Conservation (phyloP, 202 grass and related monocot species). For the Hordeum pubiflorum region DNA sequence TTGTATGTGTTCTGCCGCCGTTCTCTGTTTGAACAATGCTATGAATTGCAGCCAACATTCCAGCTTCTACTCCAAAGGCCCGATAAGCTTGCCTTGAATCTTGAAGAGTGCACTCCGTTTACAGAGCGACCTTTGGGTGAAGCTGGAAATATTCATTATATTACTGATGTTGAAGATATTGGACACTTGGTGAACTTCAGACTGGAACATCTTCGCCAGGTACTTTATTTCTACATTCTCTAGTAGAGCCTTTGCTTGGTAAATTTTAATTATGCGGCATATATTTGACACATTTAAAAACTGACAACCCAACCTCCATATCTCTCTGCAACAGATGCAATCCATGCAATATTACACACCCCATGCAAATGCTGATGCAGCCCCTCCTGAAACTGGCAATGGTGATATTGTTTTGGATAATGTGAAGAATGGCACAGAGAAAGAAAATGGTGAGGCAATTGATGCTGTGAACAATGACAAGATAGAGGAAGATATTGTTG, state of each 20-base stretch:
- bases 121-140: conserved; percentile 64
- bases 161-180: conserved; percentile 69
- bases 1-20: conserved; percentile 81
- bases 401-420: conserved; percentile 13
- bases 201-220: conserved; percentile 78
- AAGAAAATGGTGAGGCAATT: conserved; percentile 26
- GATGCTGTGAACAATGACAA: conserved; percentile 5
- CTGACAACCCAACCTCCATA: neutral
- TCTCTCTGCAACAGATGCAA: conserved; percentile 57
- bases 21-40: conserved; percentile 89
- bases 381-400: conserved; percentile 24
- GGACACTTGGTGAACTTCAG: conserved; percentile 77
- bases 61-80: conserved; percentile 74
- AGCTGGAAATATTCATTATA: conserved; percentile 52
- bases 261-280: neutral
- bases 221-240: conserved; percentile 7
- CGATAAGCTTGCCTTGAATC: conserved; percentile 71
- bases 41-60: conserved; percentile 96
- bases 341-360: conserved; percentile 54
- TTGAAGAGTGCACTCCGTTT: conserved; percentile 77
- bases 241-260: neutral
- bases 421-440: conserved; percentile 10
- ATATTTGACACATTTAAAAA: neutral
- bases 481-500: conserved; percentile 31
- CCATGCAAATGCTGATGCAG: conserved; percentile 30